Conservation (phyloP, 2,329 filamentous ascomycete genomes). For the Leptographium lundbergii region DNA sequence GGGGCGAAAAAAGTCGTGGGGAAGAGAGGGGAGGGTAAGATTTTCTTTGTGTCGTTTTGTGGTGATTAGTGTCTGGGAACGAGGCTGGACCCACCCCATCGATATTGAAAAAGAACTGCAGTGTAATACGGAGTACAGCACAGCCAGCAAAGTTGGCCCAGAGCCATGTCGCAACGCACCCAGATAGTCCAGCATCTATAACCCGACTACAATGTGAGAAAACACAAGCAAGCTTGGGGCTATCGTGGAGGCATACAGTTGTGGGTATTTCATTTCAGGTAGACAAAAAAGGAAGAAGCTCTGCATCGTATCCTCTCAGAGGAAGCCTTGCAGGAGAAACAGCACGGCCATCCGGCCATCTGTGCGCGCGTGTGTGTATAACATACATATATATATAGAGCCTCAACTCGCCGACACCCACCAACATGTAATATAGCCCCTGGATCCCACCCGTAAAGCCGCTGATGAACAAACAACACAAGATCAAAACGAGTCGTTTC, state of each 20-base stretch:
- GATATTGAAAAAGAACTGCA: not conserved
- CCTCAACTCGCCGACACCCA: no score
- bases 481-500: not conserved
- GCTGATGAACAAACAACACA: not conserved
- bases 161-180: no score
- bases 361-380: not conserved
- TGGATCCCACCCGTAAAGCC: not conserved
- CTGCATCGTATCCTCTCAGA: not conserved
- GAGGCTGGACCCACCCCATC: not conserved
- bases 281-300: not conserved
- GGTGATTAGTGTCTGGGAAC: not conserved
- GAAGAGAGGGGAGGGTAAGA: not conserved
- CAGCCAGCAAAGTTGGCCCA: no score
- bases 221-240: no score
- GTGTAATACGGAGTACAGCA: no score
- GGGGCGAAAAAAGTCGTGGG: constrained; percentile 11
- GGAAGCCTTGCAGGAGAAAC: not conserved
- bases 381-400: not conserved
- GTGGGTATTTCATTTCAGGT: not conserved
- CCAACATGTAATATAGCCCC: not conserved
- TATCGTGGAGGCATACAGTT: not conserved
- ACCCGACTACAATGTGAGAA: no score
- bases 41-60: not conserved
- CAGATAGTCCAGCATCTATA: no score
- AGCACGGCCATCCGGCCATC: not conserved